Evolutionary conservation across 1,139 yeast species (phyloP), one percentile per base, ranked within the genome.

Genomic region (Suhomyces coccinellae): DNA sequence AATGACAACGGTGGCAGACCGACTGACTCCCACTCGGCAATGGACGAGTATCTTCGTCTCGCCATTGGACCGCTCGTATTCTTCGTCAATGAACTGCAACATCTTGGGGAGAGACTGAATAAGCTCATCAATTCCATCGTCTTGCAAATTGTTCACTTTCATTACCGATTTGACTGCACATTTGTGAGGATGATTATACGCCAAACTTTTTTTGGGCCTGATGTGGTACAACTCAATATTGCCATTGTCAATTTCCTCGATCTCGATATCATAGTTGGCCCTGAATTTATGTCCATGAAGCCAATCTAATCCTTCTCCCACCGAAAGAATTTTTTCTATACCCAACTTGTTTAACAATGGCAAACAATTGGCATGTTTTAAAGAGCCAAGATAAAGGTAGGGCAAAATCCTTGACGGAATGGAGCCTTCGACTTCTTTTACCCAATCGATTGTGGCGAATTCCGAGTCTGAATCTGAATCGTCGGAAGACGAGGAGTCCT

Each of bases 261-360:
- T 49, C 1, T 36, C 41, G 6, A 69, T 55, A 14, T 65, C 62
- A 48, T 70, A 56, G 27, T 58, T 50, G 24, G 55, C 54, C 43
- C 58, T 58, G 51, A 73, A 72, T 32, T 55, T 62, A 33, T 56
- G 53, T 1, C 69, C 71, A 37, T 61, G 57, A 10, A 77, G 50
- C 84, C 97, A 90, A 3, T 79, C 70, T n/a, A 89, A 69, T 10
- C 69, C 70, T 58, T 91, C 98, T 0, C 98, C 99, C 8, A 93
- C 97, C 2, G 96, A 85, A 6, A 93, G 81, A 12, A 93, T 76
- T 47, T 87, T 82, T 26, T 76, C 77, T 45, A 93, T 88, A 0
- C 90, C 93, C 17, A 93, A 66, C 42, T 75, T 77, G 28, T 69
- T 65, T 46, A 93, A 68, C 54, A 91, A 65, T 5, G 82, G 79